A percentile compares a stretch with the other conserved stretches of the same genome.
These are phyloP conservation scores for Sisymbrium irio DNA, from an alignment of 345 rosid species.

Conservation along the genomic window DNA sequence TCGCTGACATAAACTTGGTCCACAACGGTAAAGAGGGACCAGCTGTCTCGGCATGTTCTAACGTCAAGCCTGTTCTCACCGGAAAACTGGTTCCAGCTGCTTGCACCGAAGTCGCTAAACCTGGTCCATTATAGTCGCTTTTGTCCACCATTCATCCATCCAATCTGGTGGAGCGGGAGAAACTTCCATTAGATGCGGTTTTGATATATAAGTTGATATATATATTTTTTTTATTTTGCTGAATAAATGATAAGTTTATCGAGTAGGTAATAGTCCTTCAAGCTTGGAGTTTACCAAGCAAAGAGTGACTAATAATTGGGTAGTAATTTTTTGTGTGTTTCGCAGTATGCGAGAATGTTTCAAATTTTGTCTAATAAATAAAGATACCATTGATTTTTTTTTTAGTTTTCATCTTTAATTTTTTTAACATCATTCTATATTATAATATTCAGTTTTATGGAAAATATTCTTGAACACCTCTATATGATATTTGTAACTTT, in stretches of 20 bases:
- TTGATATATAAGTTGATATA: too few species aligned
- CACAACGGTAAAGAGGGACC: constrained; percentile 35
- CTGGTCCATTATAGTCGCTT: not conserved
- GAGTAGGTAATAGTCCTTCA: constrained; percentile 3
- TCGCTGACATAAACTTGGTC: constrained; percentile 41
- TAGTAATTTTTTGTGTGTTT: not conserved
- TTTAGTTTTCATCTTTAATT: too few species aligned
- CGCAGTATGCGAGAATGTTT: not conserved
- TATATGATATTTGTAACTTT: too few species aligned
- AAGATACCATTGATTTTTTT: not conserved
- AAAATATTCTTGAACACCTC: too few species aligned
- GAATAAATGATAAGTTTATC: not conserved
- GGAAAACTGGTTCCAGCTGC: constrained; percentile 13
- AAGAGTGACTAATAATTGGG: not conserved
- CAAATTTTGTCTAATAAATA: too few species aligned
- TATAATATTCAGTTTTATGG: too few species aligned
- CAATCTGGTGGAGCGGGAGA: not conserved
- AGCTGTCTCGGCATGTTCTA: constrained; percentile 36
- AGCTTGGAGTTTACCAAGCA: not conserved
- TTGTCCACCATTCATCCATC: not conserved
- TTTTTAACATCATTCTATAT: too few species aligned
- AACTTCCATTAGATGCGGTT: not conserved
- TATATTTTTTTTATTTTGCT: not conserved
- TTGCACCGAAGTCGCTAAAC: constrained; percentile 22
- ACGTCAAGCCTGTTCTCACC: constrained; percentile 35